Conservation (phyloP, 192 early-diverging fungal species). For the Coemansia sp. region DNA sequence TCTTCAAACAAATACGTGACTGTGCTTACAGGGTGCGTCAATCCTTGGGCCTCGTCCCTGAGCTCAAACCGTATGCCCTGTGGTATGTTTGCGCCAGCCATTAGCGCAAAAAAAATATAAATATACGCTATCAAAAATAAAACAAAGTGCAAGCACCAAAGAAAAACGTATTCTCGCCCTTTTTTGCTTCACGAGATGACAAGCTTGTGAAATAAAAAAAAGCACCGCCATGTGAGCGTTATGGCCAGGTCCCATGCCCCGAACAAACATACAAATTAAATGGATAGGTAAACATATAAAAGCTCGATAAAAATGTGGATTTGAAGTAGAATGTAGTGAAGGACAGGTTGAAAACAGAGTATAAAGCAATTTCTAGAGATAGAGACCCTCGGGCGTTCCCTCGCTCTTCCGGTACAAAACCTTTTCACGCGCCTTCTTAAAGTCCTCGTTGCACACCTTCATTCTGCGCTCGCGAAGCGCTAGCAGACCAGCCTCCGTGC, state of each 20-base stretch:
- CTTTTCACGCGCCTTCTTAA: slow-evolving; percentile 98
- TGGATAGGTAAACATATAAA: too few relatives aligned
- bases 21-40: slow-evolving; percentile 23
- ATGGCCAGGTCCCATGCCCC: slow-evolving; percentile 2
- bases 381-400: slow-evolving; percentile 96
- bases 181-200: neutral
- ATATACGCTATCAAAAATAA: neutral
- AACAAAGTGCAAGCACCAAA: neutral
- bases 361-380: slow-evolving; percentile 57
- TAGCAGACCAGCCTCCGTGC: slow-evolving; percentile 97
- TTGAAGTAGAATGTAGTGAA: too few relatives aligned
- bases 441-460: slow-evolving; percentile 97
- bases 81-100: neutral
- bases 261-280: neutral
- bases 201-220: too few relatives aligned
- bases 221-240: neutral
- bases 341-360: neutral
- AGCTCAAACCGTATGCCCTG: slow-evolving; percentile 33
- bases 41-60: slow-evolving; percentile 23
- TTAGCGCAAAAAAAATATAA: too few relatives aligned
- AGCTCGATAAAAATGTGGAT: too few relatives aligned
- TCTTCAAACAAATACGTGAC: slow-evolving; percentile 38
- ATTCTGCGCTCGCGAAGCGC: slow-evolving; percentile 97
- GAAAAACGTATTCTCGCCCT: neutral
- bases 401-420: slow-evolving; percentile 98